Base-by-base conservation (phyloP, 73 alveolate species). In the Paramecium primaurelia region DNA sequence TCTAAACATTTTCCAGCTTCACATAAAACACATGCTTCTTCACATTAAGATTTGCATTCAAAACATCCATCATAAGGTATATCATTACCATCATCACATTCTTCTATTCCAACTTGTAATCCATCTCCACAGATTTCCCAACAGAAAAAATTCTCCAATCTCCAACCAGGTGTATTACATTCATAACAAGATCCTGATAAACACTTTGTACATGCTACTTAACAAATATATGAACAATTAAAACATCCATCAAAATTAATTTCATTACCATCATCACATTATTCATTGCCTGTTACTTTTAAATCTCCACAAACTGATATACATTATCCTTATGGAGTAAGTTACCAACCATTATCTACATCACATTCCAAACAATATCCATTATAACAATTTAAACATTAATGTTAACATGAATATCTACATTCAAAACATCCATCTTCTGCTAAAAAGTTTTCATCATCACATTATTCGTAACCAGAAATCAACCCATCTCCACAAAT, bases 1-100 rank as follows among this genome's bases (percentile, higher is more conserved):
- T 54, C 69, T 7, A 54, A 54, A 54, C 69, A 54, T 54, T 54
- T 54, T 28, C 84, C 84, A 68, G 40, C 26, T 26, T 34, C 47
- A 68, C 84, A 68, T 20, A 68, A 68, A 12, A 32, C 25, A 34
- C 84, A 68, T 20, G 84, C 40, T 22, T 68, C 84, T 68, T 68
- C 40, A 26, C 84, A 68, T 32, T 68, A 28, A 34, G 47, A 68
- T 26, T 68, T 68, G 26, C 84, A 68, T 68, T 68, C 84, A 68
- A 26, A 68, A 68, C 84, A 68, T 68, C 84, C 84, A 26, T 68
- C 84, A 68, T 68, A 68, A 12, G 51, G 40, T 11, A 68, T 68
- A 32, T 32, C 42, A 75, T 75, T 75, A 3, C 69, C 88, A 20
- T 75, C 88, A 75, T 75, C 88, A 37, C 88, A 75, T 7, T 75